A percentile compares a stretch with the other conserved stretches of the same genome.
phyloP scores from a whole-genome alignment of 2,329 filamentous ascomycete genomes.

The Fusarium lateritium region DNA sequence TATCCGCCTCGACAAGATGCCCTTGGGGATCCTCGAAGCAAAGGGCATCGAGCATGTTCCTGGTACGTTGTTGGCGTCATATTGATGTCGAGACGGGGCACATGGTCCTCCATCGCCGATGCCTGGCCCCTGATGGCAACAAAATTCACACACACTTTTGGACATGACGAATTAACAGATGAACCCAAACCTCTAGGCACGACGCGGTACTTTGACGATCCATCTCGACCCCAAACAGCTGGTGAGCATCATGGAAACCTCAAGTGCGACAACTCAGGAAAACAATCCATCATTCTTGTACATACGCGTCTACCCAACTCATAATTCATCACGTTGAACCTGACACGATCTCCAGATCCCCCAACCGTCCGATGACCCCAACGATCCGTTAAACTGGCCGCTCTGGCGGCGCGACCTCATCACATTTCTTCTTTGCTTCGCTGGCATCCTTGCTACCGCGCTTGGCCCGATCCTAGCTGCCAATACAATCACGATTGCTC shows the following conservation, averaged over 20 bases:
- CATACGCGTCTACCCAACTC: conserved; percentile 59
- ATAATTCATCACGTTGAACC: not conserved
- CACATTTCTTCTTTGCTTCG: conserved; percentile 81
- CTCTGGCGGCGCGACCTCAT: conserved; percentile 88
- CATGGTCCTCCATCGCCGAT: conserved; percentile 6
- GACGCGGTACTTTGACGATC: conserved; percentile 75
- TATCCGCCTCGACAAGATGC: conserved; percentile 51
- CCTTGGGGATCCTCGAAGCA: conserved; percentile 80
- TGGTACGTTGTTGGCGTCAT: conserved; percentile 64
- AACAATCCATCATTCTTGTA: conserved; percentile 82
- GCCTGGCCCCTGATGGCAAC: not conserved
- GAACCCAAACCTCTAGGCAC: conserved; percentile 63
- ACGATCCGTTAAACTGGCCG: conserved; percentile 90
- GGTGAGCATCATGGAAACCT: conserved; percentile 63
- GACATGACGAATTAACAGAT: conserved; percentile 30
- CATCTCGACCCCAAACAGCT: conserved; percentile 62
- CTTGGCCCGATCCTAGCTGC: conserved; percentile 90
- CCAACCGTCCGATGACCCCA: conserved; percentile 91
- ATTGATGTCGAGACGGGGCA: conserved; percentile 5
- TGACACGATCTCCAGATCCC: conserved; percentile 65
- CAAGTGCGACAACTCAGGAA: conserved; percentile 80
- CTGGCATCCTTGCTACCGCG: conserved; percentile 86
- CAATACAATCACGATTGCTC: conserved; percentile 83
- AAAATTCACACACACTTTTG: conserved; percentile 2
- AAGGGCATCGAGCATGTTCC: conserved; percentile 78